Percentiles rank a stretch among this genome's conserved stretches.
These are phyloP conservation scores for Favolaschia claudopus DNA, from an alignment of 768 basidiomycete genomes.

Conservation along the genomic window DNA sequence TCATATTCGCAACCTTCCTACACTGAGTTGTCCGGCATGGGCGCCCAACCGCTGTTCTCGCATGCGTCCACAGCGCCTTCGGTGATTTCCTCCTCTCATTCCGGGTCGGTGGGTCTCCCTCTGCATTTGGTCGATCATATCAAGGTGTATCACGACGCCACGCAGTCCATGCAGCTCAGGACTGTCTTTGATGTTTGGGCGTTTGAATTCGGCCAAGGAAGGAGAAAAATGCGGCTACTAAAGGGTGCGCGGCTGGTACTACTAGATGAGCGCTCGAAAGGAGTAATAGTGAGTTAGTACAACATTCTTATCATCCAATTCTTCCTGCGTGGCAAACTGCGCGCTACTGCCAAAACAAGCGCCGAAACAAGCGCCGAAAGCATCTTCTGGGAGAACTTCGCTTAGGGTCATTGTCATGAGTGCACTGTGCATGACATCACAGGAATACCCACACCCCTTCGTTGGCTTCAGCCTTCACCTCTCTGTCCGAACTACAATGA, in stretches of 20 bases:
- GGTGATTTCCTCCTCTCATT: conserved; percentile 23
- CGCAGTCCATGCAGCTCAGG: conserved; percentile 55
- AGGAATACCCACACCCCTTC: too few species aligned
- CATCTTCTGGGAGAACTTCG: too few species aligned
- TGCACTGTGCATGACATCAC: too few species aligned
- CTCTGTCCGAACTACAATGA: too few species aligned
- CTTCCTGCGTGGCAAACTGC: too few species aligned
- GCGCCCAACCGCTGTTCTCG: conserved; percentile 15
- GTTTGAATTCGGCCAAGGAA: conserved; percentile 34
- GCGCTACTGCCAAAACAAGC: too few species aligned
- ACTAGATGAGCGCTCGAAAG: conserved; percentile 54
- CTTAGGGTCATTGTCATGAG: too few species aligned
- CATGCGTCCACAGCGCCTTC: background rate
- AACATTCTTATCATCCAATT: too few species aligned
- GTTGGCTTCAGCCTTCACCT: too few species aligned
- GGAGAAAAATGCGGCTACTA: conserved; percentile 51
- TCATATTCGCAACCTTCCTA: conserved; percentile 24
- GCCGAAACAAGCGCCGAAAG: too few species aligned
- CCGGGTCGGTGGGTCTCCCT: conserved; percentile 4
- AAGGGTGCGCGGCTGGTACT: conserved; percentile 57
- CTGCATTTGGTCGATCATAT: conserved; percentile 55
- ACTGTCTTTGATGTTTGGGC: conserved; percentile 60
- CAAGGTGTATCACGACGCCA: conserved; percentile 66
- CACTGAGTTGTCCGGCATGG: conserved; percentile 18
- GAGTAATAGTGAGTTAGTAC: conserved; percentile 56